These are phyloP conservation scores for Cryptococcus maquisensis DNA, from an alignment of 1,284 basidiomycete genomes.

Conservation along the genomic window DNA sequence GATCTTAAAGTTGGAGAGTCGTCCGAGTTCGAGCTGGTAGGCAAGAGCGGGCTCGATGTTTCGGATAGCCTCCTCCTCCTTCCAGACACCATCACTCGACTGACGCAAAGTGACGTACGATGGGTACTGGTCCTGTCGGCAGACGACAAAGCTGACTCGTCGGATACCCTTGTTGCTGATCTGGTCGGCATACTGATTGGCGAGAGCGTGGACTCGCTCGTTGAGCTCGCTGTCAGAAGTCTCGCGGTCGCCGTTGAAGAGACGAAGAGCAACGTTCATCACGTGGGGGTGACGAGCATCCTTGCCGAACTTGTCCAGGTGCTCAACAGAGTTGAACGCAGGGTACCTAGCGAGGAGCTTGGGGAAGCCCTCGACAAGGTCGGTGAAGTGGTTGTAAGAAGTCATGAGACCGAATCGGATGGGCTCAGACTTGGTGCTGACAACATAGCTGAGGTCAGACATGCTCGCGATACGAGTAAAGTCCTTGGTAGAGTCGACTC, in stretches of 20 bases:
- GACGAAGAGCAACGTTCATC: conserved; percentile 84
- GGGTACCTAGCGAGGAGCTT: conserved; percentile 59
- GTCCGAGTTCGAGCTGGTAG: conserved; percentile 95
- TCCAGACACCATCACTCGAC: conserved; percentile 67
- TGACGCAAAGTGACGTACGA: conserved; percentile 86
- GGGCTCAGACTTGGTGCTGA: conserved; percentile 76
- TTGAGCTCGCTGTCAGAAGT: conserved; percentile 75
- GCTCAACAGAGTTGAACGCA: conserved; percentile 65
- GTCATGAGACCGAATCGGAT: conserved; percentile 82
- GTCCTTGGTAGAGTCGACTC: conserved; percentile 54
- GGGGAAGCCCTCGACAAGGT: conserved; percentile 69
- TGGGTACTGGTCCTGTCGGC: conserved; percentile 86
- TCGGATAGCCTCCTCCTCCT: conserved; percentile 91
- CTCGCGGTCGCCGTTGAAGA: conserved; percentile 66
- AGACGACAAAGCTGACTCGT: conserved; percentile 87
- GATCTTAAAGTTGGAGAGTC: conserved; percentile 94
- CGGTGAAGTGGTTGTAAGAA: conserved; percentile 72
- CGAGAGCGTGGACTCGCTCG: conserved; percentile 65
- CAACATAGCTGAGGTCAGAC: conserved; percentile 87
- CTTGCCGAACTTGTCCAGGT: conserved; percentile 66
- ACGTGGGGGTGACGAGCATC: conserved; percentile 79
- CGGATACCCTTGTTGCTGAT: conserved; percentile 77
- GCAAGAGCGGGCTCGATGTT: conserved; percentile 98
- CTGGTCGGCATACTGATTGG: conserved; percentile 65
- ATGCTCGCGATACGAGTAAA: conserved; percentile 72